These are phyloP conservation scores for Leccinum sublutescens DNA, from an alignment of 768 basidiomycete species.

Conservation along the genomic window DNA sequence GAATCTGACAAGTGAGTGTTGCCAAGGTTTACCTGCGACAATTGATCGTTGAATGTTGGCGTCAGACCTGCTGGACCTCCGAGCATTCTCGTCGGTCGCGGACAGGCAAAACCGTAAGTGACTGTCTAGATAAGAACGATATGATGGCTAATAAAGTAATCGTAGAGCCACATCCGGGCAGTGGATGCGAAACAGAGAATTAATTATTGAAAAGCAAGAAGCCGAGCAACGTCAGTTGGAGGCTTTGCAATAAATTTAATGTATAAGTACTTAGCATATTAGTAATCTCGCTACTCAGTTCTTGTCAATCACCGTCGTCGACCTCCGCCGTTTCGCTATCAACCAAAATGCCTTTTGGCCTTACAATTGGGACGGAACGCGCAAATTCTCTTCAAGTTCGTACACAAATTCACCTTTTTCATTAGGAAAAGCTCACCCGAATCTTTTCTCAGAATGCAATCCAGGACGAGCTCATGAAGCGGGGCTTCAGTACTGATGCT, in stretches of 20 bases:
- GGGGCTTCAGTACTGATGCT: constrained; percentile 72
- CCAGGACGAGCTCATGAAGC: constrained; percentile 74
- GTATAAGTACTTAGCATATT: constrained; percentile 22
- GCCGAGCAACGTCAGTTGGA: constrained; percentile 14
- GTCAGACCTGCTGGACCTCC: constrained; percentile 13
- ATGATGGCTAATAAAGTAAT: neutral
- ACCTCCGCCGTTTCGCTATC: constrained; percentile 23
- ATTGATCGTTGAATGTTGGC: neutral
- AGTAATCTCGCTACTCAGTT: constrained; percentile 24
- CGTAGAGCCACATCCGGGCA: constrained; percentile 4
- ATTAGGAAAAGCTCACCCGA: constrained; percentile 15
- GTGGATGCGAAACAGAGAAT: constrained; percentile 7
- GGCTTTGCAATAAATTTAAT: neutral
- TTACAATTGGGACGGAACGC: constrained; percentile 78
- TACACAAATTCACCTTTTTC: neutral
- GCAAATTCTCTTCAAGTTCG: constrained; percentile 67
- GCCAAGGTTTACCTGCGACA: neutral
- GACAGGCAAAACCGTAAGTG: constrained; percentile 6
- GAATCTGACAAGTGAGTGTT: constrained; percentile 6
- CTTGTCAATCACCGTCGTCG: constrained; percentile 28
- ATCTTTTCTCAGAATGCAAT: constrained; percentile 59
- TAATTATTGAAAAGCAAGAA: constrained; percentile 14
- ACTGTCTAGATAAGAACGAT: neutral
- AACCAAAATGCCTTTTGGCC: constrained; percentile 62
- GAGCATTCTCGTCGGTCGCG: neutral